These are phyloP conservation scores for Starmerella bombicola DNA, from an alignment of 805 yeast genomes.

Conservation along the genomic window DNA sequence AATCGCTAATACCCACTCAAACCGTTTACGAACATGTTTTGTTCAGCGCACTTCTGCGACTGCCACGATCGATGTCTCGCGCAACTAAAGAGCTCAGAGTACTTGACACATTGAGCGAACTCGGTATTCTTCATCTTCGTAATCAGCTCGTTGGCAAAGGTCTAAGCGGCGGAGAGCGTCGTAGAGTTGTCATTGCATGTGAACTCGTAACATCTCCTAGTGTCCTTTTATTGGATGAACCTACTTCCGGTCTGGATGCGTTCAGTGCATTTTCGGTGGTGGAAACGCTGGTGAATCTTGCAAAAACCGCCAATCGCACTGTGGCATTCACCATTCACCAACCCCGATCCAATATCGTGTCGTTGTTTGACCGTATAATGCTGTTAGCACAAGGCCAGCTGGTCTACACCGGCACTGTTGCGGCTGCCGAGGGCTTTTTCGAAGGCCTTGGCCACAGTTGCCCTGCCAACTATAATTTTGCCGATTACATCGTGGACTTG, in stretches of 20 bases:
- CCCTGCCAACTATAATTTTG: conserved; percentile 84
- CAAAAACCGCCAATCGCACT: conserved; percentile 72
- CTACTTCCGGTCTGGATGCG: conserved; percentile 91
- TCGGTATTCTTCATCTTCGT: conserved; percentile 69
- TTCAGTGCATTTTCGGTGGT: conserved; percentile 86
- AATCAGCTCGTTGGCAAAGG: conserved; percentile 88
- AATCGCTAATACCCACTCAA: conserved; percentile 74
- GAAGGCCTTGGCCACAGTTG: conserved; percentile 62
- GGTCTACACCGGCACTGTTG: conserved; percentile 79
- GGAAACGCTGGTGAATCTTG: conserved; percentile 67
- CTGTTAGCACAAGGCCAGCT: conserved; percentile 73
- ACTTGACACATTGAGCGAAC: conserved; percentile 68
- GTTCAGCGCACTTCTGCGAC: conserved; percentile 76
- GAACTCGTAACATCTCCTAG: conserved; percentile 84
- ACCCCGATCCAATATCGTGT: conserved; percentile 90
- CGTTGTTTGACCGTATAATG: conserved; percentile 71
- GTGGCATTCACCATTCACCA: conserved; percentile 91
- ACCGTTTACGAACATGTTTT: conserved; percentile 93
- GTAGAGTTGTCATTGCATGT: conserved; percentile 88
- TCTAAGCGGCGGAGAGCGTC: conserved; percentile 83
- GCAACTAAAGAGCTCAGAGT: conserved; percentile 67
- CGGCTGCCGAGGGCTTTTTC: conserved; percentile 63
- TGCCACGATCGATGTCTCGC: conserved; percentile 70
- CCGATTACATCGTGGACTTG: conserved; percentile 83
- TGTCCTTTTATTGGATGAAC: conserved; percentile 74